Evolutionary conservation across 352 stramenopile genomes (phyloP), one percentile per base, ranked within the genome.

Genomic region (Blastocystis sp.): DNA sequence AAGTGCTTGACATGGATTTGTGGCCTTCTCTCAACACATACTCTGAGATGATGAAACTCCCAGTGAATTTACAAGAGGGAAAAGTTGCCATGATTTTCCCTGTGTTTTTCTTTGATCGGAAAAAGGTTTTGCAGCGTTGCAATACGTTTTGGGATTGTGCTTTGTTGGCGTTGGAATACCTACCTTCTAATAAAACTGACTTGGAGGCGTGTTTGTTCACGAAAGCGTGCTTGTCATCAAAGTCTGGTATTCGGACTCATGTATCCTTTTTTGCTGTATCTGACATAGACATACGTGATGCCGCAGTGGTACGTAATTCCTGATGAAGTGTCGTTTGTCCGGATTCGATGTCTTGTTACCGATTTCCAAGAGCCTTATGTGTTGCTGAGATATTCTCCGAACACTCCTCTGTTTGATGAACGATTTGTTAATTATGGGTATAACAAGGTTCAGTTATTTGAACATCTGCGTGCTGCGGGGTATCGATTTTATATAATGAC

Each of bases 341-440:
- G 30, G 6, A 68, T 85, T 41, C 47, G 34, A 0, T 85, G 73
- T 34, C 68, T 85, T n/a, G 24, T 85, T 13, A 65, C 73, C 8
- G 73, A 85, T 45, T 85, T 85, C 24, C 73, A 85, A n/a, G 73
- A 85, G 41, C 73, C 73, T 8, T 85, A 85, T 37, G 73, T 85
- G 18, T 13, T 85, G 8, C 24, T 85, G 39, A 20, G 47, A 20
- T 85, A 85, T 30, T 24, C 13, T 50, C 26, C 53, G 34, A 20
- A 16, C 3, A 89, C 66, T 37, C 78, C 78, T 20, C 78, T 89
- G 24, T 89, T 89, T 34, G 78, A 89, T 39, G 78, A 89, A 47
- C 78, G 78, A 13, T 89, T 89, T 45, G 20, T 78, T 8, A 89
- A 89, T 65, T 89, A 89, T 50, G 78, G 78, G n/a, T 89, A 89